Conservation (phyloP, 129 eudicot genomes). For the Kitagawia praeruptora region DNA sequence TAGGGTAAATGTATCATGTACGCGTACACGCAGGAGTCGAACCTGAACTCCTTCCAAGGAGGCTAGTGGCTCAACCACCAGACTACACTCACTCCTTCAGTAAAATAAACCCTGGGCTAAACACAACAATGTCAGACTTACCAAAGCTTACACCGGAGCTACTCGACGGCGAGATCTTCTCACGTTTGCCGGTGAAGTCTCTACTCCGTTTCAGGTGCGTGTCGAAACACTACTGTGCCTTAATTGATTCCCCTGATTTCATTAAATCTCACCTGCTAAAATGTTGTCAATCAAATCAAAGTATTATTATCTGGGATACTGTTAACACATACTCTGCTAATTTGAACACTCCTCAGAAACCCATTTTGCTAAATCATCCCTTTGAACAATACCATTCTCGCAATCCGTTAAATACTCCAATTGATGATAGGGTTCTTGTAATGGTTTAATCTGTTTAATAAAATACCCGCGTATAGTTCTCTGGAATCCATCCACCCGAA, state of each 20-base stretch:
- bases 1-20: too few relatives aligned
- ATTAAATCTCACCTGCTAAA: neutral
- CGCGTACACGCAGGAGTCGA: too few relatives aligned
- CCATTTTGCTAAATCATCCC: neutral
- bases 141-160: neutral
- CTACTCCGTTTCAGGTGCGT: neutral
- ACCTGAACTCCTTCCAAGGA: too few relatives aligned
- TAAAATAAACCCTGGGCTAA: neutral
- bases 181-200: neutral
- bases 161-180: neutral
- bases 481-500: too few relatives aligned
- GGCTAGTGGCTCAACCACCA: too few relatives aligned
- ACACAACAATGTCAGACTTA: neutral
- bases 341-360: neutral
- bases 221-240: neutral
- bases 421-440: too few relatives aligned
- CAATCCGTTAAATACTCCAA: too few relatives aligned
- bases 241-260: neutral
- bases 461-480: too few relatives aligned
- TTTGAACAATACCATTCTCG: too few relatives aligned
- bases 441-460: too few relatives aligned
- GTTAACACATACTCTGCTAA: neutral
- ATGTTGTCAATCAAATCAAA: neutral
- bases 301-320: neutral
- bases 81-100: too few relatives aligned